phyloP scores from a whole-genome alignment of 345 rosid genomes.

The Excoecaria cochinchinensis region DNA sequence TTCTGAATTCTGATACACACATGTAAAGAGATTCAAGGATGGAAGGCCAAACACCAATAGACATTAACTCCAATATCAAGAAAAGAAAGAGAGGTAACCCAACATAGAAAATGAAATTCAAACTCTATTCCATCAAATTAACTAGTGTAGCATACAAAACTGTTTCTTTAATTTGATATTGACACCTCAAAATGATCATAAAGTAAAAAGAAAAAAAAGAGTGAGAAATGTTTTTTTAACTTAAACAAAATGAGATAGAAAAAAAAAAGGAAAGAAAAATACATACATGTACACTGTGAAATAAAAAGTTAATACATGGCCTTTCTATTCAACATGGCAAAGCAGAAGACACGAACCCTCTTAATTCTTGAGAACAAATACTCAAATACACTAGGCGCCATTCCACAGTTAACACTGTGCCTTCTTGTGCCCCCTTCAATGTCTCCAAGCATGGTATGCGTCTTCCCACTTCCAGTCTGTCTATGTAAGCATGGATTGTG shows the following conservation, averaged over 20 bases:
- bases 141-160: background rate
- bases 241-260: background rate
- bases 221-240: background rate
- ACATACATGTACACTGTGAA: background rate
- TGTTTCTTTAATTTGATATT: background rate
- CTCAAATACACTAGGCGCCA: constrained; percentile 97
- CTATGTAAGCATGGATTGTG: background rate
- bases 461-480: constrained; percentile 99
- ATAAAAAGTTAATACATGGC: background rate
- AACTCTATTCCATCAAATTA: background rate
- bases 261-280: background rate
- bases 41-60: background rate
- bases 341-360: constrained; percentile 47
- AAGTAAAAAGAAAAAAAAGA: too few species aligned
- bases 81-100: background rate
- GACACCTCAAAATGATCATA: too few species aligned
- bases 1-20: background rate
- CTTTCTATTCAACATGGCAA: background rate
- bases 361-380: constrained; percentile 83
- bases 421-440: constrained; percentile 93
- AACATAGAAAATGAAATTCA: background rate
- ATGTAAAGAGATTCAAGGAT: background rate
- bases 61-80: background rate
- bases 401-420: constrained; percentile 92
- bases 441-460: constrained; percentile 99